phyloP scores from a whole-genome alignment of 169 alveolate genomes.

The Eimeria falciformis region DNA sequence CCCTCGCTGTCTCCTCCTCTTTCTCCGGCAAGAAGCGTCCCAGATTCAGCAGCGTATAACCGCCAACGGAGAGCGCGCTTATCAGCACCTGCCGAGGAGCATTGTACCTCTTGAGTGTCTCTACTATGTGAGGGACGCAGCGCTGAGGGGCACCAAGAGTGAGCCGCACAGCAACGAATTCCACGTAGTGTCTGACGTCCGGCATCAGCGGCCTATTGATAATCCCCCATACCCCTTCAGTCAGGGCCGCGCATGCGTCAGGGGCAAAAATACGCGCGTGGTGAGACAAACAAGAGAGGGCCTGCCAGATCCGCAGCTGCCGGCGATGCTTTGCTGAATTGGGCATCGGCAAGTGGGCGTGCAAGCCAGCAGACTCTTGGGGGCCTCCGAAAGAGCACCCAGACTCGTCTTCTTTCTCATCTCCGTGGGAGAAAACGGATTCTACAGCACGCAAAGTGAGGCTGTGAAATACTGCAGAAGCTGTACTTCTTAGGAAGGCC shows the following conservation, averaged over 20 bases:
- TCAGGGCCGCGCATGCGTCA: neutral
- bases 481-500: neutral
- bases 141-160: neutral
- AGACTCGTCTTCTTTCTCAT: neutral
- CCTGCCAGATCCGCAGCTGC: conserved; percentile 65
- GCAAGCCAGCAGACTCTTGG: neutral
- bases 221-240: neutral
- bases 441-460: neutral
- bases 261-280: neutral
- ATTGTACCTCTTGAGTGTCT: neutral
- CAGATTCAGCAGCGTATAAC: conserved; percentile 6
- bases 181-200: conserved; percentile 64
- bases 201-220: conserved; percentile 34
- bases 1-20: neutral
- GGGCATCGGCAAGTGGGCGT: conserved; percentile 60
- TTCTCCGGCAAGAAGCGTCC: neutral
- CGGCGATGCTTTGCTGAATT: conserved; percentile 50
- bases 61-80: conserved; percentile 35
- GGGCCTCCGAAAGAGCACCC: neutral
- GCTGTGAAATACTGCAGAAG: neutral
- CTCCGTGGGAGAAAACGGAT: neutral
- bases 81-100: conserved; percentile 39
- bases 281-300: conserved; percentile 30
- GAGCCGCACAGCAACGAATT: conserved; percentile 53
- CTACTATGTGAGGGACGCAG: neutral